Evolutionary conservation across 2,329 filamentous ascomycete genomes (phyloP).

Genomic region (Monosporascus sp.): DNA sequence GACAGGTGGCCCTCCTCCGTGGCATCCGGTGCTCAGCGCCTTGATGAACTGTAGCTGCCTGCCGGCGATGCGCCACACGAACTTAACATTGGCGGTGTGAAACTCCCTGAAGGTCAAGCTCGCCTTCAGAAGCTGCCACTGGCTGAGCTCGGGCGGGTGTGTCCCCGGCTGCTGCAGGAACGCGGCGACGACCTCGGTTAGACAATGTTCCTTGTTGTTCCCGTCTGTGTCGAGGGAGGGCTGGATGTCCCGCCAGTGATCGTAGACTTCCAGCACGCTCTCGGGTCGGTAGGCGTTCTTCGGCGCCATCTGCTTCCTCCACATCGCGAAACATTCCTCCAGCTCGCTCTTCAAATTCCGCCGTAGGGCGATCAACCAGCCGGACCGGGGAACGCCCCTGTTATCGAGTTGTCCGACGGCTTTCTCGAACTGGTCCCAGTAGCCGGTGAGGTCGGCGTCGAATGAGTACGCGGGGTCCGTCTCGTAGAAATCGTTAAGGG

Average conservation of each 20-base stretch:
- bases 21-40: slow-evolving; percentile 33
- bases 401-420: not conserved
- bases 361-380: not conserved
- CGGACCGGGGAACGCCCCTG: not conserved
- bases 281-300: not conserved
- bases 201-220: slow-evolving; percentile 5
- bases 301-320: not conserved
- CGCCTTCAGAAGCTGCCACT: slow-evolving; percentile 43
- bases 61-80: slow-evolving; percentile 41
- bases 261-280: not conserved
- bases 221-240: not conserved
- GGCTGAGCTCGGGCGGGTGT: slow-evolving; percentile 18
- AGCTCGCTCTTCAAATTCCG: not conserved
- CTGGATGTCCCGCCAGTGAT: not conserved
- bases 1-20: slow-evolving; percentile 15
- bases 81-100: slow-evolving; percentile 13
- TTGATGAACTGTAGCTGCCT: slow-evolving; percentile 33
- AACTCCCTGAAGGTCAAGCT: slow-evolving; percentile 36
- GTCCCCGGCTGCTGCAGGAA: slow-evolving; percentile 22
- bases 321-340: not conserved
- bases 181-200: slow-evolving; percentile 16
- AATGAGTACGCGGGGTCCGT: slow-evolving; percentile 13
- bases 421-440: not conserved
- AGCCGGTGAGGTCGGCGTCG: slow-evolving; percentile 32
- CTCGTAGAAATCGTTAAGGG: slow-evolving; percentile 21